A percentile compares a stretch with the other conserved stretches of the same genome.
phyloP scores from a whole-genome alignment of 2,329 filamentous ascomycete species.

The Geoglossum cookeanum region DNA sequence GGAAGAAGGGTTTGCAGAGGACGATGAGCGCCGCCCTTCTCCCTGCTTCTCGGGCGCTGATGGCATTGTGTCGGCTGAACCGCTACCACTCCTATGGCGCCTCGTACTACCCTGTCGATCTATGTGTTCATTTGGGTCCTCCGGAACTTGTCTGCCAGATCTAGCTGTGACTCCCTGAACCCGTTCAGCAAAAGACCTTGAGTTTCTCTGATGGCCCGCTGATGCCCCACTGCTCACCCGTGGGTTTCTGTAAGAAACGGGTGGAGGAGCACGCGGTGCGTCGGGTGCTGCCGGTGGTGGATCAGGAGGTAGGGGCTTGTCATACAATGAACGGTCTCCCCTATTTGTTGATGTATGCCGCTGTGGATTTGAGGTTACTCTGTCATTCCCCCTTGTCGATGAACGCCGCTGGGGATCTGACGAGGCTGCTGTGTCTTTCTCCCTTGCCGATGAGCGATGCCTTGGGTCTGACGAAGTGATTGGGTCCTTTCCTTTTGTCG shows the following conservation, averaged over 20 bases:
- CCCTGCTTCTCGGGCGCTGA: neutral
- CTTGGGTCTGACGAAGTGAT: neutral
- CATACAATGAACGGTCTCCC: neutral
- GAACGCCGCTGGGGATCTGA: neutral
- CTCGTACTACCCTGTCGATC: neutral
- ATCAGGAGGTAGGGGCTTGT: slow-evolving; percentile 9
- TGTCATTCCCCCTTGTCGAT: neutral
- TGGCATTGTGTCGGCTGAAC: neutral
- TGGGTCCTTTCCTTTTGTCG: neutral
- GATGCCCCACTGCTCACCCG: slow-evolving; percentile 22
- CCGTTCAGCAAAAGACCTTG: slow-evolving; percentile 14
- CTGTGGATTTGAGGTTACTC: neutral
- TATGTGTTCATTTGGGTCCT: neutral
- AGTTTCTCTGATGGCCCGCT: slow-evolving; percentile 14
- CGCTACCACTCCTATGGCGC: neutral
- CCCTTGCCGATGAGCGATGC: neutral
- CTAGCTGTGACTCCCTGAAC: slow-evolving; percentile 9
- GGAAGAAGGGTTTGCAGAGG: neutral
- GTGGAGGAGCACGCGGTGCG: slow-evolving; percentile 33
- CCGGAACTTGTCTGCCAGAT: neutral
- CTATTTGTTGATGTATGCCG: neutral
- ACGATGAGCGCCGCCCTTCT: neutral
- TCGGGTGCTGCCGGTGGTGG: slow-evolving; percentile 33
- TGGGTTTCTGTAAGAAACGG: slow-evolving; percentile 36
- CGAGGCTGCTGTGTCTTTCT: neutral